These are phyloP conservation scores for Rhizophlyctis rosea DNA, from an alignment of 192 early-diverging fungal species.

Conservation along the genomic window DNA sequence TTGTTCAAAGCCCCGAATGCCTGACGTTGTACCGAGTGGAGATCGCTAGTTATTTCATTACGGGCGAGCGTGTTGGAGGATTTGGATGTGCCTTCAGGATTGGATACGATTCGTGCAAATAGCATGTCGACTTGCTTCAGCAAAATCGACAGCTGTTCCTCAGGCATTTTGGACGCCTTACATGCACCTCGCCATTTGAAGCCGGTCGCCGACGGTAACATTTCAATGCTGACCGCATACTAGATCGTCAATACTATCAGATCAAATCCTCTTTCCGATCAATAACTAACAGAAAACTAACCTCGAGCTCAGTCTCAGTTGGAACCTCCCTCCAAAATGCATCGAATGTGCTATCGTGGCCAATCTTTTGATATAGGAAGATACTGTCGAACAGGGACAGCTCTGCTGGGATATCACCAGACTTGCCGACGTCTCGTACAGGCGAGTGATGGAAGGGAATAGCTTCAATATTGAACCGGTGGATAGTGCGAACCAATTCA, in stretches of 20 bases:
- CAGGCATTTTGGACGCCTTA: not conserved
- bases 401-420: not conserved
- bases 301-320: not conserved
- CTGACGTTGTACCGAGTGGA: too few species aligned
- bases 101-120: too few species aligned
- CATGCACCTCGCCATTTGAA: not conserved
- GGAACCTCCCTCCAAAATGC: not conserved
- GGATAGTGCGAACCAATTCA: slow-evolving; percentile 1
- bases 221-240: not conserved
- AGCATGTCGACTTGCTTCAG: not conserved
- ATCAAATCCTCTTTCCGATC: not conserved
- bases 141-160: slow-evolving; percentile 3
- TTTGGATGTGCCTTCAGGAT: too few species aligned
- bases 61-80: too few species aligned
- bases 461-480: not conserved
- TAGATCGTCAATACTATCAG: not conserved
- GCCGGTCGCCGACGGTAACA: not conserved
- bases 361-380: slow-evolving; percentile 5
- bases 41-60: too few species aligned
- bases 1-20: too few species aligned
- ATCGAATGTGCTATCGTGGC: not conserved
- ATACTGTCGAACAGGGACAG: slow-evolving; percentile 11
- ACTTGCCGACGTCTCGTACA: not conserved
- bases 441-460: slow-evolving; percentile 6
- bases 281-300: not conserved